Evolutionary conservation across 2,329 filamentous ascomycete genomes (phyloP).

Genomic region (Cladosporium sp.): DNA sequence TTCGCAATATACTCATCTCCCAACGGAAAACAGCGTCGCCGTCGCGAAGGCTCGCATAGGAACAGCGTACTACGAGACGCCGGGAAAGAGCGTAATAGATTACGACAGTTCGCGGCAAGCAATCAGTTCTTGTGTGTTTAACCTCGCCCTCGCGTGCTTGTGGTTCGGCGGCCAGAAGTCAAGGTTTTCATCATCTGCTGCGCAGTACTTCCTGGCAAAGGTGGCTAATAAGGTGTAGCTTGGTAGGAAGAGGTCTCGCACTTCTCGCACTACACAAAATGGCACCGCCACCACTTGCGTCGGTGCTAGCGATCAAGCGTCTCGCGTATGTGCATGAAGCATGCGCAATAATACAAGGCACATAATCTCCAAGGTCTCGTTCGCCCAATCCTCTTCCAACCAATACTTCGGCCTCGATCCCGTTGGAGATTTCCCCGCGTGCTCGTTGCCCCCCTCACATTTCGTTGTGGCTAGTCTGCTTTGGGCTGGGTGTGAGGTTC

Average conservation of each 20-base stretch:
- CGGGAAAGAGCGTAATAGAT: slow-evolving; percentile 4
- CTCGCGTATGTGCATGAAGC: slow-evolving; percentile 7
- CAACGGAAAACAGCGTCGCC: not conserved
- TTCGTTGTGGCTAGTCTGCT: not conserved
- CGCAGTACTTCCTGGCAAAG: no score
- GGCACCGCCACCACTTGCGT: not conserved
- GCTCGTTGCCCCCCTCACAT: not conserved
- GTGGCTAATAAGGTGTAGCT: no score
- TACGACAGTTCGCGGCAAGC: not conserved
- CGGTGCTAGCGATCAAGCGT: not conserved
- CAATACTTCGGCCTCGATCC: not conserved
- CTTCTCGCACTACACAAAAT: no score
- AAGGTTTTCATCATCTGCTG: not conserved
- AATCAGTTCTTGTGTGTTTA: no score
- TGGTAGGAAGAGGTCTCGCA: no score
- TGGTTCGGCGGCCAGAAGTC: not conserved
- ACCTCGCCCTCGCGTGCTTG: no score
- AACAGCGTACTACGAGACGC: not conserved
- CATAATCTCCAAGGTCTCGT: no score
- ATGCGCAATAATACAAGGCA: no score
- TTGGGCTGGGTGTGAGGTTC: not conserved
- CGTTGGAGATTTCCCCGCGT: not conserved
- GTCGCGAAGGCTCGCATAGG: not conserved
- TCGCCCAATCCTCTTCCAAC: not conserved
- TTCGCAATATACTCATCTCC: not conserved